Percentiles rank a stretch among this genome's conserved stretches.
phyloP scores from a whole-genome alignment of 2,329 filamentous ascomycete genomes.

The Penicillium sp. region DNA sequence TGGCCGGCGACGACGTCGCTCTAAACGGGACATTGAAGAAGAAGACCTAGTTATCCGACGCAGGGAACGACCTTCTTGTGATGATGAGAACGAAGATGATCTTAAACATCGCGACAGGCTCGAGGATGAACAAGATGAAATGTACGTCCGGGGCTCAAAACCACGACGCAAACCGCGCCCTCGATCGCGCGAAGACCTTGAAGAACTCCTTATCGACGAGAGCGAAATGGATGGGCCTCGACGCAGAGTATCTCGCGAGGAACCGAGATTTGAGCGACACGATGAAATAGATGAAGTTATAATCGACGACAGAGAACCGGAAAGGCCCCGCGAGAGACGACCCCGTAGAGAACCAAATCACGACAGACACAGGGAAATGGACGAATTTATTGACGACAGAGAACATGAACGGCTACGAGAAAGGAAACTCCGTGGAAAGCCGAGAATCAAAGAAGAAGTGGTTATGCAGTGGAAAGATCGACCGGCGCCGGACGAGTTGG shows the following conservation, averaged over 20 bases:
- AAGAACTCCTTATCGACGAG: constrained; percentile 4
- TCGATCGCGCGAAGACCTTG: constrained; percentile 1
- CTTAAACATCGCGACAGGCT: constrained; percentile 1
- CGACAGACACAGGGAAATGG: not conserved
- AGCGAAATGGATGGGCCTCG: constrained; percentile 19
- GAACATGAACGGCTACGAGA: constrained; percentile 6
- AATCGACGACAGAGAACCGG: not conserved
- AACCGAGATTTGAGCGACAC: not conserved
- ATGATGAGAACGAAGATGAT: constrained; percentile 2
- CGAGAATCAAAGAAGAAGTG: constrained; percentile 23
- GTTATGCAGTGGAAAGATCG: constrained; percentile 19
- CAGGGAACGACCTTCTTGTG: constrained; percentile 3
- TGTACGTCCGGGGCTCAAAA: not conserved
- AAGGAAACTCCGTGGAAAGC: constrained; percentile 10
- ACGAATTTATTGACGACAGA: constrained; percentile 11
- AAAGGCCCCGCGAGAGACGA: not conserved
- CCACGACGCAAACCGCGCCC: constrained; percentile 2
- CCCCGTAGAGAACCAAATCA: not conserved
- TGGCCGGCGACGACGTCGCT: constrained; percentile 16
- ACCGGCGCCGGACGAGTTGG: constrained; percentile 8
- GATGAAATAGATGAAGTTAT: not conserved
- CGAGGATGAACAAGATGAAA: constrained; percentile 3
- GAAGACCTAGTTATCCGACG: constrained; percentile 21
- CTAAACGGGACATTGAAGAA: constrained; percentile 24
- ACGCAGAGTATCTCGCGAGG: not conserved